A percentile compares a stretch with the other conserved stretches of the same genome.
Evolutionary conservation across 2,329 filamentous ascomycete species (phyloP).

Genomic region (Colletotrichum sp.): DNA sequence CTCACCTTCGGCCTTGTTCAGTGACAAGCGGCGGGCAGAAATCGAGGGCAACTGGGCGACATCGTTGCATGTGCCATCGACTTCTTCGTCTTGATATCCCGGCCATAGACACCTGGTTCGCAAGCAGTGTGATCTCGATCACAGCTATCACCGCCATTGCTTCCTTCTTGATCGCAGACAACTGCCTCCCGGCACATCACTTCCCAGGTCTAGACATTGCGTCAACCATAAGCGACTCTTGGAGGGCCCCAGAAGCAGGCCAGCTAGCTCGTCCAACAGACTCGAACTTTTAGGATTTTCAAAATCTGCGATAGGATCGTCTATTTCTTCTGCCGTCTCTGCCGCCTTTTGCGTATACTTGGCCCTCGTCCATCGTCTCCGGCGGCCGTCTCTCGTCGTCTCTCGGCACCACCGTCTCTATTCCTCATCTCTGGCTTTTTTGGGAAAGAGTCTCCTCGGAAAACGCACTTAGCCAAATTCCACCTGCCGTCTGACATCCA

Average conservation of each 20-base stretch:
- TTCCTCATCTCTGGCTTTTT: neutral
- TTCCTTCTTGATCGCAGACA: neutral
- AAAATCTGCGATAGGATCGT: neutral
- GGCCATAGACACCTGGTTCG: neutral
- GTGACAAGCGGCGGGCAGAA: rapidly evolving
- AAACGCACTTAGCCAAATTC: neutral
- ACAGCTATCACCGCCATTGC: neutral
- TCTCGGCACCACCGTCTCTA: neutral
- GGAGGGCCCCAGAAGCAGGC: neutral
- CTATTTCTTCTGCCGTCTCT: neutral
- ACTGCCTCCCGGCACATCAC: neutral
- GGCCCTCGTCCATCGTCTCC: neutral
- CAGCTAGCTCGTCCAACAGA: neutral
- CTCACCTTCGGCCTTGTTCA: neutral
- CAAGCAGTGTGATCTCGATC: neutral
- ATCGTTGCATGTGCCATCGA: neutral
- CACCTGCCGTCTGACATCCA: neutral
- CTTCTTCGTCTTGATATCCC: neutral
- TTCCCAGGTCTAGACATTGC: neutral
- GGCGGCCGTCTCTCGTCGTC: neutral
- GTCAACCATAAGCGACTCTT: neutral
- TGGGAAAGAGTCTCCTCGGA: neutral
- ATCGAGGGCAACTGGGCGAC: neutral
- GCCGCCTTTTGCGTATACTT: neutral
- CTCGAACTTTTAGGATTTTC: neutral